These are phyloP conservation scores for Colletotrichum magnum DNA, from an alignment of 2,329 filamentous ascomycete species.

Conservation along the genomic window DNA sequence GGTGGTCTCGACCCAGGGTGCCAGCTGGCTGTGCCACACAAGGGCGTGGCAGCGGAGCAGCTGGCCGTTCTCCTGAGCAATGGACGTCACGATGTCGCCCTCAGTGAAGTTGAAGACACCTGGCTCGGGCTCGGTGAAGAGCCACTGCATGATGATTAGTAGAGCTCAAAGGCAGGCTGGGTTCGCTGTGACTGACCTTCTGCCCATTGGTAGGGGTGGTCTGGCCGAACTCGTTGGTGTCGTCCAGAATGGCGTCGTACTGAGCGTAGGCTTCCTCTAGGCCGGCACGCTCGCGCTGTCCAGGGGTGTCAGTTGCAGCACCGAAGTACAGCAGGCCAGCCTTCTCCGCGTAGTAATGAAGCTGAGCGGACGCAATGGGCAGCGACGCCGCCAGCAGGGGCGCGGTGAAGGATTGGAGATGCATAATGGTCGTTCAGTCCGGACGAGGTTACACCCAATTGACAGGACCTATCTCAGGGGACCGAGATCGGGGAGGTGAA, in stretches of 20 bases:
- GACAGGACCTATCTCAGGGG: constrained; percentile 24
- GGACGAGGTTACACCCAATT: neutral
- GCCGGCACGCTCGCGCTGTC: constrained; percentile 58
- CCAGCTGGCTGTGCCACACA: constrained; percentile 64
- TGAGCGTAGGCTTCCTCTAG: constrained; percentile 63
- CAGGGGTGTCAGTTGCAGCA: constrained; percentile 69
- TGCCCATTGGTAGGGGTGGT: constrained; percentile 73
- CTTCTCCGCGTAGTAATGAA: constrained; percentile 64
- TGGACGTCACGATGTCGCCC: constrained; percentile 64
- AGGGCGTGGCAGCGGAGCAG: constrained; percentile 71
- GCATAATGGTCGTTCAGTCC: constrained; percentile 42
- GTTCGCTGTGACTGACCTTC: constrained; percentile 50
- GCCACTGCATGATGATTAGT: constrained; percentile 57
- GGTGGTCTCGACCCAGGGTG: constrained; percentile 45
- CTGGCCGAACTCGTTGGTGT: constrained; percentile 71
- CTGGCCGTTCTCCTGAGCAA: constrained; percentile 58
- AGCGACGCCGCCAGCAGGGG: constrained; percentile 46
- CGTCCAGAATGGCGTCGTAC: constrained; percentile 68
- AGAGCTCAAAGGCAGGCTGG: neutral
- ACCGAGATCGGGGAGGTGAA: constrained; percentile 16
- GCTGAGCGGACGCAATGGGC: constrained; percentile 52
- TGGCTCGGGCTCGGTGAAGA: constrained; percentile 70
- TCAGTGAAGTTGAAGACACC: constrained; percentile 73
- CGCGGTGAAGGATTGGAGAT: constrained; percentile 42
- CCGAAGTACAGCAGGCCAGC: constrained; percentile 73